Base-by-base conservation (phyloP, 768 basidiomycete species). In the Cystofilobasidium bisporidii region DNA sequence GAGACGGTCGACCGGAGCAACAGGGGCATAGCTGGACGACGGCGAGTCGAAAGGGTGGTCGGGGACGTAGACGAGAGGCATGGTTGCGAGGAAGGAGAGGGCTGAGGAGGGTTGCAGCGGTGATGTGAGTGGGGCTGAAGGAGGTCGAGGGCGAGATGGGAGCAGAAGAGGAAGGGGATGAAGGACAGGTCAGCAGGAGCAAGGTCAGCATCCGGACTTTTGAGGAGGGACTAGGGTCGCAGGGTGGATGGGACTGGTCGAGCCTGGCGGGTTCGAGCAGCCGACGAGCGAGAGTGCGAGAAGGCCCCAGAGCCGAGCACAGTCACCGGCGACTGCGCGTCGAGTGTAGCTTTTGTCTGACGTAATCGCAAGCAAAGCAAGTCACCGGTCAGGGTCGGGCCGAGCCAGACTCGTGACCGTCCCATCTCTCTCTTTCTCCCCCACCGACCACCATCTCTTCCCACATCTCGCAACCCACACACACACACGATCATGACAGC, bases 31-130 rank as follows among this genome's bases (percentile, higher is more conserved):
- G 20, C 47, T n/a, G 41, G 26, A 36, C 14, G 60, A 61, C 28
- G 41, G 41, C 17, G 41, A 14, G 26, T 10, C n/a, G 9, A n/a
- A 3, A 4, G n/a, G 11, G 47, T 48, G 47, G 40, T 61, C 60
- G 60, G 60, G 60, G 26, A 61, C 22, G 60, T 61, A 61, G 60
- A 61, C 60, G 60, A 61, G 60, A 22, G 60, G 60, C 60, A 61
- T 61, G n/a, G n/a, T 26, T 22, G 45, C 2, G 24, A 14, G 5
- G 47, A 15, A 15, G 12, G 59, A 1, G 38, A n/a, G 60, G 60
- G 40, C 22, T 48, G 47, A 3, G 47, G 18, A 3, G 3, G 22
- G 47, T 22, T 48, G 32, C n/a, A 41, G n/a, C n/a, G 60, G 28
- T 10, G 60, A 22, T 45, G 40, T 9, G 22, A 60, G 59, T 36